Percentiles rank a stretch among this genome's conserved stretches.
Conservation (phyloP, 2,329 filamentous ascomycete genomes). For the Trichoderma gracile region DNA sequence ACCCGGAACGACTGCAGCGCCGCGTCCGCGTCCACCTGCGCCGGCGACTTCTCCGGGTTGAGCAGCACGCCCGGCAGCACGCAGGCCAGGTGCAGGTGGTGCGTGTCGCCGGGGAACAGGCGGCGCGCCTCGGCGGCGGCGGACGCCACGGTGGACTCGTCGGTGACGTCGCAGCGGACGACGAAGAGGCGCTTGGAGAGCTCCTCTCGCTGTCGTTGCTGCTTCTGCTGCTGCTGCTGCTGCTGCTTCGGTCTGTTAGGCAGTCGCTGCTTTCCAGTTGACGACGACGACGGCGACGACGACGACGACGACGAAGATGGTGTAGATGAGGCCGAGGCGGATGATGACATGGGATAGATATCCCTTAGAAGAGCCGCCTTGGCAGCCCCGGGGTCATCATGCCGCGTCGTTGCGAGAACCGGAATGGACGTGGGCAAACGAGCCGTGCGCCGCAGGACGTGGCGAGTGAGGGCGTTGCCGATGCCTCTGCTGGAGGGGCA, state of each 20-base stretch:
- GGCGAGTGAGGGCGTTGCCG: conserved; percentile 50
- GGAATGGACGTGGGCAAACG: conserved; percentile 49
- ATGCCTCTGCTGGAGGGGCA: conserved; percentile 52
- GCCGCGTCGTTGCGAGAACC: conserved; percentile 49
- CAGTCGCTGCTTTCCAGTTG: not conserved
- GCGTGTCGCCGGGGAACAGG: conserved; percentile 51
- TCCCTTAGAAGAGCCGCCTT: conserved; percentile 40
- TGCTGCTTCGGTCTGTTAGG: not conserved
- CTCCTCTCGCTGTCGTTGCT: conserved; percentile 13
- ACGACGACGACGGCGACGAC: not conserved
- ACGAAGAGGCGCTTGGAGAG: conserved; percentile 43
- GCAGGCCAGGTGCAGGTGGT: conserved; percentile 69
- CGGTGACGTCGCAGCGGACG: conserved; percentile 49
- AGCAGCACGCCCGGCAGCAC: conserved; percentile 69
- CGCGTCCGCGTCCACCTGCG: conserved; percentile 60
- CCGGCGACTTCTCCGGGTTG: conserved; percentile 68
- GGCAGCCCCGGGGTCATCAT: conserved; percentile 37
- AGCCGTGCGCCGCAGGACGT: conserved; percentile 45
- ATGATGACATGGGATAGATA: conserved; percentile 27
- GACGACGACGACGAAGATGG: not conserved
- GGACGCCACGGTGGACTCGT: conserved; percentile 63
- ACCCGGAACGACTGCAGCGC: conserved; percentile 70
- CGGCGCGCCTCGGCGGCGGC: conserved; percentile 53
- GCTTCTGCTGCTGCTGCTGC: not conserved
- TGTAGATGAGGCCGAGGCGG: not conserved